These are phyloP conservation scores for Chara braunii DNA, from an alignment of 139 green algal genomes.

Conservation along the genomic window DNA sequence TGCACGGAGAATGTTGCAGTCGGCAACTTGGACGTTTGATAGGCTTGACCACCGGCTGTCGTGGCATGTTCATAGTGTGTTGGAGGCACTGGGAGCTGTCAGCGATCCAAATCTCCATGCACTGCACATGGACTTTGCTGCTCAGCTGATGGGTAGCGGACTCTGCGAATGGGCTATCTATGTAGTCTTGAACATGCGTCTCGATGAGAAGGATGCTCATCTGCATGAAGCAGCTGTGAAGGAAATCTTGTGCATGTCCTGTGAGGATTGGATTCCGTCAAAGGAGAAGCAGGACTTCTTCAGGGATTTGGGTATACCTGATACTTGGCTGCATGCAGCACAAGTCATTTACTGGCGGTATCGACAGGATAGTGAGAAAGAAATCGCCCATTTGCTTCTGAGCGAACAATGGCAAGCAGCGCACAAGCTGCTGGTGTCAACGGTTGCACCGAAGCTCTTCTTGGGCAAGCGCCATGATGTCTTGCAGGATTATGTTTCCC, in stretches of 20 bases:
- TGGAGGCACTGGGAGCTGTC: conserved; percentile 48
- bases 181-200: conserved; percentile 60
- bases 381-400: conserved; percentile 12
- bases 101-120: not conserved
- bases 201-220: not conserved
- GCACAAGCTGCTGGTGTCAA: not conserved
- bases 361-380: conserved; percentile 2
- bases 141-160: conserved; percentile 12
- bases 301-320: not conserved
- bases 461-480: too few relatives aligned
- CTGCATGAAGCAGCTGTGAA: not conserved
- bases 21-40: conserved; percentile 51
- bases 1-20: conserved; percentile 44
- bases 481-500: too few relatives aligned
- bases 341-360: conserved; percentile 3
- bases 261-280: not conserved
- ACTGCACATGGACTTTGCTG: conserved; percentile 43
- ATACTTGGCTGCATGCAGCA: conserved; percentile 7
- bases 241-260: conserved; percentile 6
- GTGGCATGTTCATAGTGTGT: conserved; percentile 56
- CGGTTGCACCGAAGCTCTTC: not conserved
- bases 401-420: conserved; percentile 2
- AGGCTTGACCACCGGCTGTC: conserved; percentile 53
- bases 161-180: conserved; percentile 64
- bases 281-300: conserved; percentile 3